Evolutionary conservation across 164 flowering plant species (phyloP).

Genomic region (Magnolia kwangsiensis): DNA sequence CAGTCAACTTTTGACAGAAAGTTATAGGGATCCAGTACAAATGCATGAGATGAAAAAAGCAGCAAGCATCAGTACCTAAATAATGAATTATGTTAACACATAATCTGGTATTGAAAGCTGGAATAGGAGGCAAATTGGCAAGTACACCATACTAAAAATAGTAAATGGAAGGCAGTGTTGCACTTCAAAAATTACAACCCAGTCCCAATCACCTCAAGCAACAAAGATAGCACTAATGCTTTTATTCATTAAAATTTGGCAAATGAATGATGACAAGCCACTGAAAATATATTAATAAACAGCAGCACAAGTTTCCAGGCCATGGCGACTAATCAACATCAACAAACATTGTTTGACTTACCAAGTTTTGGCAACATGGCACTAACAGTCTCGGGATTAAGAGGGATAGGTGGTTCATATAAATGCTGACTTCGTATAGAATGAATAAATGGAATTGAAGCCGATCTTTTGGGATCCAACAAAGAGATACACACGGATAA

Average conservation of each 20-base stretch:
- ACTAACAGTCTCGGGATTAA: conserved; percentile 69
- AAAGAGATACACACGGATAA: conserved; percentile 88
- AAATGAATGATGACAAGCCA: not conserved
- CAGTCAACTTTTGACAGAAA: too few species aligned
- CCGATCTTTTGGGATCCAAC: conserved; percentile 81
- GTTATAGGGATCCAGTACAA: too few species aligned
- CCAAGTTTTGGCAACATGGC: conserved; percentile 96
- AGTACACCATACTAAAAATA: not conserved
- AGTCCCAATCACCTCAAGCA: not conserved
- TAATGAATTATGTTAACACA: too few species aligned
- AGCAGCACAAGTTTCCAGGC: not conserved
- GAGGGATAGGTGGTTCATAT: conserved; percentile 61
- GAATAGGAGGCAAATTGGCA: not conserved
- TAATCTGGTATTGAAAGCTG: not conserved
- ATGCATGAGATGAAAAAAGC: too few species aligned
- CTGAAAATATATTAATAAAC: not conserved
- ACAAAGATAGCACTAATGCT: not conserved
- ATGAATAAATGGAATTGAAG: conserved; percentile 48
- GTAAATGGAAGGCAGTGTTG: not conserved
- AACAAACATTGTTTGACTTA: conserved; percentile 27
- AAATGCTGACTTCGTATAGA: conserved; percentile 74
- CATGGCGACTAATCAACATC: not conserved
- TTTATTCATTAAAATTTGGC: not conserved
- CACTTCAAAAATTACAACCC: not conserved
- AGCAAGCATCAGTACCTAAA: too few species aligned